Percentiles rank a stretch among this genome's conserved stretches.
Evolutionary conservation across 2,329 filamentous ascomycete genomes (phyloP).

Genomic region (Cryphonectria carpinicola): DNA sequence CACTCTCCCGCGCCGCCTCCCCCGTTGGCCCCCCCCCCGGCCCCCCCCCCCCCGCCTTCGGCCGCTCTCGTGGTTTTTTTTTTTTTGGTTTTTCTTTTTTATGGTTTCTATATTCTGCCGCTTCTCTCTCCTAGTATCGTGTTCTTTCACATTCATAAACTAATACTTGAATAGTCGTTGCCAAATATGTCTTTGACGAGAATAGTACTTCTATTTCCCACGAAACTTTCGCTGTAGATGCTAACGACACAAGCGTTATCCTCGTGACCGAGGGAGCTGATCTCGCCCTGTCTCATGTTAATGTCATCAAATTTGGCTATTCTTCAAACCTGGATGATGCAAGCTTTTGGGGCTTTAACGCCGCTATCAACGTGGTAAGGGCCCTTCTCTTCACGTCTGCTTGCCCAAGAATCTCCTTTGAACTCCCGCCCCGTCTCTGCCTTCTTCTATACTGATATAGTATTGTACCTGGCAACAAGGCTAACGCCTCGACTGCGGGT

Average conservation of each 20-base stretch:
- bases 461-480: not conserved
- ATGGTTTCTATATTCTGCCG: not conserved
- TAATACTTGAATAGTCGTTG: not conserved
- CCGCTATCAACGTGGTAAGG: conserved; percentile 39
- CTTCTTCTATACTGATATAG: not conserved
- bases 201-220: not conserved
- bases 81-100: not conserved
- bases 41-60: too few relatives aligned
- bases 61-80: too few relatives aligned
- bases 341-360: conserved; percentile 35
- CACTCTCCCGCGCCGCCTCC: too few relatives aligned
- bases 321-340: conserved; percentile 33
- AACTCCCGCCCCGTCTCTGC: not conserved
- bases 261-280: conserved; percentile 28
- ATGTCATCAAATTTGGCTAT: conserved; percentile 38
- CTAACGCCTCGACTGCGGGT: not conserved
- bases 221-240: conserved; percentile 6
- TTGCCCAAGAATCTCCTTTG: conserved; percentile 1
- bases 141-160: not conserved
- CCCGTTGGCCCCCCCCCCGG: too few relatives aligned
- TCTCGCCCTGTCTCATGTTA: conserved; percentile 34
- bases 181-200: not conserved
- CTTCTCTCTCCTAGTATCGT: not conserved
- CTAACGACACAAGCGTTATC: conserved; percentile 33
- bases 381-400: conserved; percentile 28